Percentiles rank a stretch among this genome's conserved stretches.
Conservation (phyloP, 306 rosid genomes). For the Vicia faba region DNA sequence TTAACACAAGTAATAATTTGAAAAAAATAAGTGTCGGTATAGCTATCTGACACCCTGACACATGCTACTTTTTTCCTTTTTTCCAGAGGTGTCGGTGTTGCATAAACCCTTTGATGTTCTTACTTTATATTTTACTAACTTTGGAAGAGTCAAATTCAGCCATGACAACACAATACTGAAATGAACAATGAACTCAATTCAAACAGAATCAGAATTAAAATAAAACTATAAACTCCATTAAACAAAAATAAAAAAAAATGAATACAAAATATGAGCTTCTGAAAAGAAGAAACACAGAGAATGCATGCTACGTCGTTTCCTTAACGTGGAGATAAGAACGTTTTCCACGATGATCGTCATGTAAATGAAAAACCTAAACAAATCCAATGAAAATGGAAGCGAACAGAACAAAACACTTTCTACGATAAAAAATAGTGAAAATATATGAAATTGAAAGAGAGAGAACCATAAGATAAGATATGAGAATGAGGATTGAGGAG, state of each 20-base stretch:
- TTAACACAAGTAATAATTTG: too few relatives aligned
- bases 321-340: not conserved
- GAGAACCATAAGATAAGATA: not conserved
- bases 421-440: not conserved
- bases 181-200: slow-evolving; percentile 3
- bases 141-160: not conserved
- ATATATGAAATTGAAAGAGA: not conserved
- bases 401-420: not conserved
- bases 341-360: slow-evolving; percentile 2
- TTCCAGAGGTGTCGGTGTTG: too few relatives aligned
- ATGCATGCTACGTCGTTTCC: not conserved
- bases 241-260: not conserved
- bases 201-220: slow-evolving; percentile 20
- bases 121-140: too few relatives aligned
- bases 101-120: not conserved
- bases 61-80: too few relatives aligned
- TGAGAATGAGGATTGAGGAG: not conserved
- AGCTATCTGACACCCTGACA: too few relatives aligned
- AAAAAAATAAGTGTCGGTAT: too few relatives aligned
- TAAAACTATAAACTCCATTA: not conserved
- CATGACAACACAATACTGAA: not conserved
- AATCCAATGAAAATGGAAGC: not conserved
- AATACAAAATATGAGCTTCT: too few relatives aligned
- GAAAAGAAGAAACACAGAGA: not conserved
- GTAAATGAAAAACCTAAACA: slow-evolving; percentile 13